Conservation (phyloP, 2,329 filamentous ascomycete species). For the Scedosporium boydii region DNA sequence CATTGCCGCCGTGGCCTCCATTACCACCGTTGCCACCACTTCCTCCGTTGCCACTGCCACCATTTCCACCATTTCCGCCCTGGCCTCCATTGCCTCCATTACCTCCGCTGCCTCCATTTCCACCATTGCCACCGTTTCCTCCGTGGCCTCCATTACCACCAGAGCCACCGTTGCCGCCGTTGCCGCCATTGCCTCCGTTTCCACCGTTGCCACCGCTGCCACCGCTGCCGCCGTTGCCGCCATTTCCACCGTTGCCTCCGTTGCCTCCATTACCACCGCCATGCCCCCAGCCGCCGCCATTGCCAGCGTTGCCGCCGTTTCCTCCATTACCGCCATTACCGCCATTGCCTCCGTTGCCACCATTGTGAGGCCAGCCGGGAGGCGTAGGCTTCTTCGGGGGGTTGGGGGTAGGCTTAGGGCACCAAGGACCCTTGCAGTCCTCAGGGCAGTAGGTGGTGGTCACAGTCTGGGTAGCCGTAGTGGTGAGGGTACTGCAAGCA, state of each 20-base stretch:
- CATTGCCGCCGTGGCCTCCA: not conserved
- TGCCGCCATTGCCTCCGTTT: not conserved
- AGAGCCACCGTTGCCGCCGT: not conserved
- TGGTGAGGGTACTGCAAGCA: not conserved
- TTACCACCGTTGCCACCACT: not conserved
- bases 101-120: not conserved
- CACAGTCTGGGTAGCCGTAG: not conserved
- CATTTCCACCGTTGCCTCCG: not conserved
- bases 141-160: not conserved
- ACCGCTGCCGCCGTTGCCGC: not conserved
- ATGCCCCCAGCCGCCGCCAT: not conserved
- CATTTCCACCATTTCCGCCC: not conserved
- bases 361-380: not conserved
- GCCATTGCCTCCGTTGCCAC: conserved; percentile 3
- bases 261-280: not conserved
- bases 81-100: too few relatives aligned
- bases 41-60: not conserved
- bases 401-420: conserved; percentile 3
- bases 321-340: conserved; percentile 5
- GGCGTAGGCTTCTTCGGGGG: not conserved
- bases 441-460: conserved; percentile 9
- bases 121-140: not conserved
- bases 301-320: conserved; percentile 4
- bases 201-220: not conserved
- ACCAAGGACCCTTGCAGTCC: conserved; percentile 6